A percentile compares a stretch with the other conserved stretches of the same genome.
Conservation (phyloP, 2,329 filamentous ascomycete genomes). For the Aspergillus flavus region DNA sequence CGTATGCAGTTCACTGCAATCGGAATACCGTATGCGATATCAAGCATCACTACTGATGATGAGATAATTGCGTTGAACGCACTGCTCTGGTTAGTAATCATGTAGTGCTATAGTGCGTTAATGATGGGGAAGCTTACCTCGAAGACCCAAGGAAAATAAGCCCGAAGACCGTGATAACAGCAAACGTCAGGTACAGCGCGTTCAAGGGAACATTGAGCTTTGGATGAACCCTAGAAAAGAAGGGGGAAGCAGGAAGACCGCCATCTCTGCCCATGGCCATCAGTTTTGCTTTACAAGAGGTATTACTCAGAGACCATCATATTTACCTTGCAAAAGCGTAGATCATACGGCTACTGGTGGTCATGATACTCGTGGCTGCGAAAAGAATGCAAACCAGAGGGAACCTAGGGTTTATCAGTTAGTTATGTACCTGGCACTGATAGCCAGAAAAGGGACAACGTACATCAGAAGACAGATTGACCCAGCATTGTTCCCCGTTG, state of each 20-base stretch:
- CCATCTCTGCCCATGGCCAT: constrained; percentile 54
- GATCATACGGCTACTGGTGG: constrained; percentile 39
- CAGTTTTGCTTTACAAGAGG: neutral
- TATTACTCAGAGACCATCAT: neutral
- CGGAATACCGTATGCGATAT: constrained; percentile 74
- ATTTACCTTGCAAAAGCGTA: constrained; percentile 37
- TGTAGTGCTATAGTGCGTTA: constrained; percentile 30
- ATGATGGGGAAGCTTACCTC: constrained; percentile 24
- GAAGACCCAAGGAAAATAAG: constrained; percentile 69
- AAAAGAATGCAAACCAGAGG: constrained; percentile 36
- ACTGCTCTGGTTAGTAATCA: neutral
- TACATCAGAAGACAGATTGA: constrained; percentile 66
- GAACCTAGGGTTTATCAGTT: constrained; percentile 22
- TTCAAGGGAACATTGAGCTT: constrained; percentile 67
- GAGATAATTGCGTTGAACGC: constrained; percentile 74
- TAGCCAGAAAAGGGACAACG: constrained; percentile 5
- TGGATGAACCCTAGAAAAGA: constrained; percentile 65
- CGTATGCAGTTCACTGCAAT: constrained; percentile 69
- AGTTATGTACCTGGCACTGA: neutral
- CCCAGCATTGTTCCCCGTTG: constrained; percentile 63
- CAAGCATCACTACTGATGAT: constrained; percentile 70
- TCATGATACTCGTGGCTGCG: constrained; percentile 37
- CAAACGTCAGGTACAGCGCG: constrained; percentile 62
- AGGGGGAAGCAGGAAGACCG: constrained; percentile 63
- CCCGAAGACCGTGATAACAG: constrained; percentile 67